Base-by-base conservation (phyloP, 2,329 filamentous ascomycete genomes). In the Aspergillus sergii region DNA sequence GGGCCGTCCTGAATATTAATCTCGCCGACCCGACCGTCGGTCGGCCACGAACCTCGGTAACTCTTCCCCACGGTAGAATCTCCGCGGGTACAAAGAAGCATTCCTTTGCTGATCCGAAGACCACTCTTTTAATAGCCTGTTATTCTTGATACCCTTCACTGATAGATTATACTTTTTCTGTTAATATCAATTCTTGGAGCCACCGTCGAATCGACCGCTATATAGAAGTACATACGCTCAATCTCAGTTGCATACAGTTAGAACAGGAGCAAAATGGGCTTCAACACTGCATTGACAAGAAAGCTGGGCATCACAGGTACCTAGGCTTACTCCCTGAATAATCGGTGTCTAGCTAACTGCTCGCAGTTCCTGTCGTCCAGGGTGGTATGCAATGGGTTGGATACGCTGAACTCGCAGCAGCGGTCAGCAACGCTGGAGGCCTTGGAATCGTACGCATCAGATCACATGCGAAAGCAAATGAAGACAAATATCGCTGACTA, bases 261-360 rank as follows among this genome's bases (percentile, higher is more conserved):
- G 48, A 23, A 61, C 46, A 23, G 36, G 57, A 54, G 63, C 64
- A 76, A 62, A 41, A 89, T 89, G 87, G 85, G 85, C 67, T 89
- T 89, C 82, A 86, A 87, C 70, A 89, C 87, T 56, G 85, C 84
- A 65, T 82, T 89, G 57, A 89, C 87, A 51, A 81, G 86, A 69
- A 84, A 84, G 68, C 81, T 89, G 68, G 87, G 87, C 67, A 84
- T 84, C 63, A 71, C 74, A 69, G 71, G 81, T 82, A 74, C 1
- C 12, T 14, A 34, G 11, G 30, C 21, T 30, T 51, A 30, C 36
- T 14, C 34, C 12, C 41, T 39, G 26, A 6, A 28, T 5, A 43
- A 34, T 34, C 21, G 11, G 23, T 30, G 7, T 16, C 46, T 34
- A 2, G 28, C 60, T 58, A 39, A 62, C 28, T 2, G 14, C 19